Evolutionary conservation across 2,329 filamentous ascomycete species (phyloP).

Genomic region (Mariannaea elegans): DNA sequence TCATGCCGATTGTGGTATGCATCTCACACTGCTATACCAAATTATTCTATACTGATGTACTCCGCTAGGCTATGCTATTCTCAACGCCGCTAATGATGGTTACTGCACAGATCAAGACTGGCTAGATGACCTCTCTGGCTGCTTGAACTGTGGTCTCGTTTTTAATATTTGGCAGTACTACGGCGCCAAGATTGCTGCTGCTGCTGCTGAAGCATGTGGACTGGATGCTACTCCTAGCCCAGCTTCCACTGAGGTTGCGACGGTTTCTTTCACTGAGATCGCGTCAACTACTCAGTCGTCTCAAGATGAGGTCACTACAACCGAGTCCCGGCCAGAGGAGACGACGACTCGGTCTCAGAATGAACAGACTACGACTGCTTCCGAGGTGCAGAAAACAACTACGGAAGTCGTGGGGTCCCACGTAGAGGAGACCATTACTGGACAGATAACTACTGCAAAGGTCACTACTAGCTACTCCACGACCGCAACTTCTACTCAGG

Average conservation of each 20-base stretch:
- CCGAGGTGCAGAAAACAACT: too few relatives aligned
- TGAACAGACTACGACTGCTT: not conserved
- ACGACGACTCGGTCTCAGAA: not conserved
- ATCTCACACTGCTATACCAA: conserved; percentile 68
- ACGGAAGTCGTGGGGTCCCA: not conserved
- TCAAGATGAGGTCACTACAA: not conserved
- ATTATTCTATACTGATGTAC: conserved; percentile 46
- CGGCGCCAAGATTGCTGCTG: not conserved
- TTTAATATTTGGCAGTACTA: not conserved
- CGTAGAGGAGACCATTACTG: not conserved
- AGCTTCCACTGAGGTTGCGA: not conserved
- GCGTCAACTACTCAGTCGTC: not conserved
- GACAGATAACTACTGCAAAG: not conserved
- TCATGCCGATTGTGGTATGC: conserved; percentile 53
- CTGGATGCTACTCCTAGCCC: conserved; percentile 10
- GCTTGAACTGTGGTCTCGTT: not conserved
- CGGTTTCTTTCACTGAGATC: not conserved
- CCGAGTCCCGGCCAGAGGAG: not conserved
- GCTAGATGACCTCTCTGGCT: not conserved
- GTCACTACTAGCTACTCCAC: not conserved
- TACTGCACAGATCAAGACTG: not conserved
- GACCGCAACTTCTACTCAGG: not conserved
- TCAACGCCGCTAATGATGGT: not conserved
- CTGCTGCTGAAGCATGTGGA: not conserved
- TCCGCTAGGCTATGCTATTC: not conserved